These are phyloP conservation scores for Digitaria exilis DNA, from an alignment of 202 grass and related monocot species.

Conservation along the genomic window DNA sequence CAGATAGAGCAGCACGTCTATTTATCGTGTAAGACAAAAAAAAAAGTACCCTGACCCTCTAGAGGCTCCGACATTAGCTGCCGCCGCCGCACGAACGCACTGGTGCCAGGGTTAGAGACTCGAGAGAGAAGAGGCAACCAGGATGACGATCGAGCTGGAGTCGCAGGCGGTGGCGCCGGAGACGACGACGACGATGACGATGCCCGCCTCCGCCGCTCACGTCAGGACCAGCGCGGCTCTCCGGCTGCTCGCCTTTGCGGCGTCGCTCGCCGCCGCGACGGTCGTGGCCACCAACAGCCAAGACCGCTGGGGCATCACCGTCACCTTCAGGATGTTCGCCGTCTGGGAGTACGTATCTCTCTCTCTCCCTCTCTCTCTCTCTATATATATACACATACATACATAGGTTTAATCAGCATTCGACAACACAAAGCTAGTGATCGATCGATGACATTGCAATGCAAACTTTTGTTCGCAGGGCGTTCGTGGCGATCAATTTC, in stretches of 20 bases:
- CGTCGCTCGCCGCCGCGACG: conserved; percentile 42
- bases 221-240: conserved; percentile 1
- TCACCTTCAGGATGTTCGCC: conserved; percentile 46
- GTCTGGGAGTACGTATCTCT: conserved; percentile 44
- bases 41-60: neutral
- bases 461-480: neutral
- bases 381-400: neutral
- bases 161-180: conserved; percentile 9
- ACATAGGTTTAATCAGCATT: neutral
- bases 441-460: neutral
- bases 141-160: conserved; percentile 33
- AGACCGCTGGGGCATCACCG: conserved; percentile 47
- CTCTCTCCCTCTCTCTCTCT: too few species aligned
- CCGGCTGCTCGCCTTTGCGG: conserved; percentile 16
- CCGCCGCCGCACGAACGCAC: neutral
- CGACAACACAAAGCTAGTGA: too few species aligned
- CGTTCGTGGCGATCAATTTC: conserved; percentile 46
- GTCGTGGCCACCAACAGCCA: conserved; percentile 37
- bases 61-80: neutral
- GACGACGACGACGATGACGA: neutral
- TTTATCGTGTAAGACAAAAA: neutral
- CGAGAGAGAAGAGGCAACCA: neutral
- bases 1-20: neutral
- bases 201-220: neutral
- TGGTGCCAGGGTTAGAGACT: neutral